Conservation (phyloP, 1,139 yeast species). For the Taphrina deformans region DNA sequence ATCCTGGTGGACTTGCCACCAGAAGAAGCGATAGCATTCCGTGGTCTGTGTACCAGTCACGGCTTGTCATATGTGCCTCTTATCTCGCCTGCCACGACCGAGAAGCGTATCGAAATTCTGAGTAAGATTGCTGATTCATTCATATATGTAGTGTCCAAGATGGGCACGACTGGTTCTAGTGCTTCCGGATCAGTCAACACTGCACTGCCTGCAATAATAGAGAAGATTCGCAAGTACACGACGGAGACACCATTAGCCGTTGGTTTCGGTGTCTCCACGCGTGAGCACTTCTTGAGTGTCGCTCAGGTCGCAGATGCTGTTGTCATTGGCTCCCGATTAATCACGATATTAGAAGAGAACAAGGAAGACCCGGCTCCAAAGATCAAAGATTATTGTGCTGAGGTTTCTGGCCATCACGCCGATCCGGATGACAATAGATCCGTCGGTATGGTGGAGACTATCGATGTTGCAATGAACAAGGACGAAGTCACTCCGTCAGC, state of each 20-base stretch:
- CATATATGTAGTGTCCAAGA: conserved; percentile 90
- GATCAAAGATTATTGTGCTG: conserved; percentile 66
- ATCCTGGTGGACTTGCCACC: conserved; percentile 96
- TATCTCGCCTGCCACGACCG: conserved; percentile 95
- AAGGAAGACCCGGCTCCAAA: conserved; percentile 50
- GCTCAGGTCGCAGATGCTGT: conserved; percentile 85
- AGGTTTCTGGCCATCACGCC: conserved; percentile 59
- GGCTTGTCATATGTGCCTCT: conserved; percentile 78
- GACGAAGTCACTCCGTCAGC: conserved; percentile 38
- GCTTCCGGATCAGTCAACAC: conserved; percentile 65
- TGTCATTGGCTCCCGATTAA: conserved; percentile 86
- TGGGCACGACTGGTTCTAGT: conserved; percentile 86
- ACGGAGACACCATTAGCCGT: conserved; percentile 86
- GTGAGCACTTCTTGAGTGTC: conserved; percentile 82
- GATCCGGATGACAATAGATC: conserved; percentile 42
- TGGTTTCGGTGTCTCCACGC: conserved; percentile 93
- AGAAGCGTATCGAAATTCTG: conserved; percentile 74
- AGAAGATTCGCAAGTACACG: conserved; percentile 70
- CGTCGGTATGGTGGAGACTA: conserved; percentile 38
- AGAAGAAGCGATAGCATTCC: conserved; percentile 88
- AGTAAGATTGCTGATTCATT: conserved; percentile 90
- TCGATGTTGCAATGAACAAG: conserved; percentile 29
- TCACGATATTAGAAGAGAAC: conserved; percentile 61
- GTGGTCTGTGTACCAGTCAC: conserved; percentile 64
- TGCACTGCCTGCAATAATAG: conserved; percentile 67